Percentiles rank a stretch among this genome's conserved stretches.
These are phyloP conservation scores for Coemansia sp. DNA, from an alignment of 192 early-diverging fungal genomes.

Conservation along the genomic window DNA sequence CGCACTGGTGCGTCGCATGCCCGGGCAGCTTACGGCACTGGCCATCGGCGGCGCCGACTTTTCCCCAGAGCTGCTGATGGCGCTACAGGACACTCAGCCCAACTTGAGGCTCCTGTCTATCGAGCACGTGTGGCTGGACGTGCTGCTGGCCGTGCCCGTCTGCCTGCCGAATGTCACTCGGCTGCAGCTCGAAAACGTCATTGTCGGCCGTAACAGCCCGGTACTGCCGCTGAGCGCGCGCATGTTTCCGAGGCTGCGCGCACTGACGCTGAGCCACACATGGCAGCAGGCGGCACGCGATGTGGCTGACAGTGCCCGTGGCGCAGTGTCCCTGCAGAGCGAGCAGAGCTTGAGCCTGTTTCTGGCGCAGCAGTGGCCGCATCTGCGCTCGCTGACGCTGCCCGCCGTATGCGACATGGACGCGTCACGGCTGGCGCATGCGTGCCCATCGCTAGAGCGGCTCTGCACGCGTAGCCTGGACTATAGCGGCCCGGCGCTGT, in stretches of 20 bases:
- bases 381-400: slow-evolving; percentile 28
- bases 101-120: slow-evolving; percentile 18
- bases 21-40: slow-evolving; percentile 25
- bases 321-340: slow-evolving; percentile 44
- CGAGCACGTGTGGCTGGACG: slow-evolving; percentile 34
- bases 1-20: slow-evolving; percentile 13
- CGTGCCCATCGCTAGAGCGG: slow-evolving; percentile 32
- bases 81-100: slow-evolving; percentile 29
- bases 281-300: slow-evolving; percentile 20
- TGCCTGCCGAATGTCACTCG: slow-evolving; percentile 15
- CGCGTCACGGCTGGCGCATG: slow-evolving; percentile 12
- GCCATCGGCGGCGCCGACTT: slow-evolving; percentile 36
- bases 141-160: slow-evolving; percentile 8
- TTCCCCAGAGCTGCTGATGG: slow-evolving; percentile 27
- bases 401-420: slow-evolving; percentile 43
- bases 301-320: slow-evolving; percentile 22
- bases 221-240: slow-evolving; percentile 22
- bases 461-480: slow-evolving; percentile 47
- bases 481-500: slow-evolving; percentile 46
- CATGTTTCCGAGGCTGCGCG: slow-evolving; percentile 28
- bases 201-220: slow-evolving; percentile 9
- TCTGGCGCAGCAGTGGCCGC: slow-evolving; percentile 20
- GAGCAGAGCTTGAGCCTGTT: slow-evolving; percentile 21
- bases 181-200: slow-evolving; percentile 38
- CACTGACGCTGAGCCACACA: slow-evolving; percentile 38